Conservation (phyloP, 1,139 yeast species). For the Chernovozyma sophiae-reginae region DNA sequence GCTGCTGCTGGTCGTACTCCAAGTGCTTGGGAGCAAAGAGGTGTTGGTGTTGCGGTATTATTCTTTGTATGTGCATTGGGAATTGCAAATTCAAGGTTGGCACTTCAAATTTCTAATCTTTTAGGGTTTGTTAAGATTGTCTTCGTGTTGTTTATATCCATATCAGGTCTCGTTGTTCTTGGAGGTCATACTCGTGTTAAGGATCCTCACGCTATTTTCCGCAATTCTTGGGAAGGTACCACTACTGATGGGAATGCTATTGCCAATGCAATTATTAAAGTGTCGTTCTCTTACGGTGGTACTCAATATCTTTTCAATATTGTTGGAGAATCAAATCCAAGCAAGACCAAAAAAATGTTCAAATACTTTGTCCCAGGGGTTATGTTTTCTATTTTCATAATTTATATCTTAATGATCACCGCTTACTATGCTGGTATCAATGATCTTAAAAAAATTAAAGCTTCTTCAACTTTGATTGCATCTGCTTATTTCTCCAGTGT, state of each 20-base stretch:
- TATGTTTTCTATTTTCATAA: conserved; percentile 27
- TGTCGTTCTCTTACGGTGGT: conserved; percentile 41
- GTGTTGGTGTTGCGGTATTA: conserved; percentile 36
- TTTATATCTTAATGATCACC: conserved; percentile 34
- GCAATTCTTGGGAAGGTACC: conserved; percentile 37
- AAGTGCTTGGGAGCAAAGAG: conserved; percentile 39
- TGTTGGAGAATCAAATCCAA: conserved; percentile 34
- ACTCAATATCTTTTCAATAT: conserved; percentile 33
- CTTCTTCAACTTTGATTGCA: conserved; percentile 29
- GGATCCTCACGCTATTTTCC: conserved; percentile 29
- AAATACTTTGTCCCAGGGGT: conserved; percentile 31
- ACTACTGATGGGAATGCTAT: conserved; percentile 39
- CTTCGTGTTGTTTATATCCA: conserved; percentile 30
- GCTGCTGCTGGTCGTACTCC: conserved; percentile 30
- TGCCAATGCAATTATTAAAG: conserved; percentile 39
- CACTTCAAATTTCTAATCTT: conserved; percentile 30
- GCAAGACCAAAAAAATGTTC: conserved; percentile 26
- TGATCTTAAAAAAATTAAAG: conserved; percentile 23
- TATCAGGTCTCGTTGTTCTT: conserved; percentile 36
- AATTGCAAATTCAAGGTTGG: conserved; percentile 25
- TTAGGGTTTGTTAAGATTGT: conserved; percentile 38
- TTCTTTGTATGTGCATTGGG: conserved; percentile 25
- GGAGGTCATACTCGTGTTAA: conserved; percentile 34
- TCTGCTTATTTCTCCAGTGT: conserved; percentile 30
- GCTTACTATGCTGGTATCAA: conserved; percentile 35